Base-by-base conservation (phyloP, 2,329 filamentous ascomycete species). In the Arthrobotrys iridis region DNA sequence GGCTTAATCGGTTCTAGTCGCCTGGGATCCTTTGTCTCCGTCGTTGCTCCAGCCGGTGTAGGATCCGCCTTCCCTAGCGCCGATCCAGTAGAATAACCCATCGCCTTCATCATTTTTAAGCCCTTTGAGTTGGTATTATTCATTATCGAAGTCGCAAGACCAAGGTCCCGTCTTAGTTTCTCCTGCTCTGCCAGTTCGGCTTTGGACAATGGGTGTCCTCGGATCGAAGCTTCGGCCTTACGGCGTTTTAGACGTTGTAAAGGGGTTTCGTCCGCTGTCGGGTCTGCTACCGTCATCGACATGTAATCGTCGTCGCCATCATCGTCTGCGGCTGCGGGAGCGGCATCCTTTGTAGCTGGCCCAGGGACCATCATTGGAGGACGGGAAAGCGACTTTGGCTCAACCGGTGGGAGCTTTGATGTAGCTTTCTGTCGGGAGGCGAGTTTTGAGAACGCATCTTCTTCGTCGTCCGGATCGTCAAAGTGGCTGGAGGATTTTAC, bases 301-400 rank as follows among this genome's bases (percentile, higher is more conserved):
- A 99, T 96, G 85, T 99, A 98, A 83, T 99, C 95, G 77, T 97
- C 93, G 77, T 93, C 92, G 18, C 93, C 92, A 4, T 92, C 91
- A 1, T 86, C 85, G 0, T 80, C 81, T 7, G 28, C 35, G 28
- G 18, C 46, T 7, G 5, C 15, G 22, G 40, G n/a, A 24, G 45
- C n/a, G 15, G 50, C 2, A 24, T 43, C 35, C 13, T n/a, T 43
- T n/a, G 18, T 6, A 24, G 60, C 0, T 3, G 68, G 10, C 33
- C 26, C 50, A 24, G 62, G 30, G 10, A 24, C n/a, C 22, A 22
- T 24, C 2, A 45, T 35, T 11, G 50, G 50, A 46, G 60, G 55
- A 15, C 35, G 50, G 28, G 52, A 33, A 11, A 59, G 46, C 6
- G 57, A 58, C 26, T 68, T 68, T 4, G 57, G 55, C 24, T 75